These are phyloP conservation scores for Ogataea pini DNA, from an alignment of 805 yeast genomes.

Conservation along the genomic window DNA sequence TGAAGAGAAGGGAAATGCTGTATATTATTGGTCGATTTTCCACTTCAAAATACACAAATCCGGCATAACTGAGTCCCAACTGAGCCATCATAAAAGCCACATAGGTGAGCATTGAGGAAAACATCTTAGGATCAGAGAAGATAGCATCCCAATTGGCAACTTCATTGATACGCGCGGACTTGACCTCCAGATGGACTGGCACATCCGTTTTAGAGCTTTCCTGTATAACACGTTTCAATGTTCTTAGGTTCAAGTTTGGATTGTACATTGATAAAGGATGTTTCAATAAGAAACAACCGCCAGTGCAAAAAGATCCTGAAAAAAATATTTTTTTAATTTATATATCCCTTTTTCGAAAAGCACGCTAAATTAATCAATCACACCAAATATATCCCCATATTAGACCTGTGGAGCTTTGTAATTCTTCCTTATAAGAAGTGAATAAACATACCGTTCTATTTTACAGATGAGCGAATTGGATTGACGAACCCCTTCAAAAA, in stretches of 20 bases:
- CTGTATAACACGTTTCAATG: constrained; percentile 12
- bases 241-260: constrained; percentile 11
- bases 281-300: not conserved
- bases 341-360: not conserved
- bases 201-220: constrained; percentile 5
- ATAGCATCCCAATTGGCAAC: constrained; percentile 31
- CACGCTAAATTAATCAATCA: not conserved
- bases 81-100: constrained; percentile 30
- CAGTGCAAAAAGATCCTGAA: not conserved
- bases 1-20: constrained; percentile 26
- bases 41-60: constrained; percentile 30
- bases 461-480: constrained; percentile 53
- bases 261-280: constrained; percentile 1
- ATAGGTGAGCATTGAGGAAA: constrained; percentile 23
- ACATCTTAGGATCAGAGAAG: constrained; percentile 23
- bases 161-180: constrained; percentile 19
- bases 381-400: too few species aligned
- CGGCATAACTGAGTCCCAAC: constrained; percentile 29
- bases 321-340: not conserved
- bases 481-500: constrained; percentile 69
- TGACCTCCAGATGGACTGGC: constrained; percentile 9
- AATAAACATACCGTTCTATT: constrained; percentile 46
- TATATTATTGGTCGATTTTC: constrained; percentile 27
- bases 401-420: constrained; percentile 4
- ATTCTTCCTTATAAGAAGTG: constrained; percentile 2